These are phyloP conservation scores for Dactylonectria estremocensis DNA, from an alignment of 2,329 filamentous ascomycete species.

Conservation along the genomic window DNA sequence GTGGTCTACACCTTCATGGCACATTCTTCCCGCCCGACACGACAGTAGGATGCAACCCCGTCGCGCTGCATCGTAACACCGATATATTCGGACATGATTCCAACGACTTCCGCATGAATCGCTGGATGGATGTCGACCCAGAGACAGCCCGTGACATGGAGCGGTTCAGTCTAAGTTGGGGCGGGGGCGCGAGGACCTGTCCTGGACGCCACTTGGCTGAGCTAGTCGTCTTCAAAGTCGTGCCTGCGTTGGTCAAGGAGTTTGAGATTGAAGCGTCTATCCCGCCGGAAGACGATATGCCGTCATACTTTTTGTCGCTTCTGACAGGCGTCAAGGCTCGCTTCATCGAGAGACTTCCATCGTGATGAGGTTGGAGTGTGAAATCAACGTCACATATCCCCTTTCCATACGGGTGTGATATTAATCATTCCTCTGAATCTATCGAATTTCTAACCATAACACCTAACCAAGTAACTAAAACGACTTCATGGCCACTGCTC, in stretches of 20 bases:
- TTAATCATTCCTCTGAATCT: not conserved
- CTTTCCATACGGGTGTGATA: not conserved
- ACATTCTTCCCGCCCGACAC: slow-evolving; percentile 60
- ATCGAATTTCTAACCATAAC: not conserved
- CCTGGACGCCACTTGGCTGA: slow-evolving; percentile 67
- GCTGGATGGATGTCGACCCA: slow-evolving; percentile 61
- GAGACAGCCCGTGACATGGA: slow-evolving; percentile 59
- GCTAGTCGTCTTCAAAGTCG: slow-evolving; percentile 62
- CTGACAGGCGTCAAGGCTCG: slow-evolving; percentile 62
- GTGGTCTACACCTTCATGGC: slow-evolving; percentile 57
- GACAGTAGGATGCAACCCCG: slow-evolving; percentile 66
- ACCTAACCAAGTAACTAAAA: slow-evolving; percentile 21
- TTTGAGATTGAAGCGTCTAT: slow-evolving; percentile 61
- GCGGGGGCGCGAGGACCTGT: slow-evolving; percentile 66
- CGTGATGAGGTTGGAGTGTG: too few relatives aligned
- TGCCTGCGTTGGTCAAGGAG: slow-evolving; percentile 58
- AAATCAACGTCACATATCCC: not conserved
- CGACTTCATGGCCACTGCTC: slow-evolving; percentile 29
- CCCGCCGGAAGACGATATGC: slow-evolving; percentile 57
- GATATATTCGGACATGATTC: slow-evolving; percentile 65
- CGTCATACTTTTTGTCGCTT: slow-evolving; percentile 68
- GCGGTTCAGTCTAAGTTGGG: slow-evolving; percentile 66
- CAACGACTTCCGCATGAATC: slow-evolving; percentile 59
- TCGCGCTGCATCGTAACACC: slow-evolving; percentile 64
- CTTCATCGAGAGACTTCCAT: slow-evolving; percentile 49